Evolutionary conservation across 2,329 filamentous ascomycete species (phyloP).

Genomic region (Sarocladiaceae sp.): DNA sequence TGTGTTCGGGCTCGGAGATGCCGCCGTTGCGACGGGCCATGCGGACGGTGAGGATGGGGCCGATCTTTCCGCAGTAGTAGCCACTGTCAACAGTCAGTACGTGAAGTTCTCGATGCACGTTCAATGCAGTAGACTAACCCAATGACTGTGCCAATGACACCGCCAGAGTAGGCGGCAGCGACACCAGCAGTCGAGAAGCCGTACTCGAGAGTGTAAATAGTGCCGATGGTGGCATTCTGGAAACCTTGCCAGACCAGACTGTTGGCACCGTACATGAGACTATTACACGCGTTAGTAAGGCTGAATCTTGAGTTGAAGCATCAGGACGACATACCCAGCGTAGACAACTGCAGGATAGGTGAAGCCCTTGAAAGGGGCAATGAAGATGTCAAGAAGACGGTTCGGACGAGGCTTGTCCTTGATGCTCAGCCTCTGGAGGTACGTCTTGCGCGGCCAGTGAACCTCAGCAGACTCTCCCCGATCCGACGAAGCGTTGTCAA

Average conservation of each 20-base stretch:
- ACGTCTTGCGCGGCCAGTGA: slow-evolving; percentile 30
- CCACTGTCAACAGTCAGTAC: slow-evolving; percentile 14
- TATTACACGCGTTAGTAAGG: not conserved
- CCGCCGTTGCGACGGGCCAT: slow-evolving; percentile 39
- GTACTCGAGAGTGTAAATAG: slow-evolving; percentile 25
- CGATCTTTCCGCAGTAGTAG: slow-evolving; percentile 25
- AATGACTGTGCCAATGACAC: slow-evolving; percentile 37
- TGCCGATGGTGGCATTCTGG: slow-evolving; percentile 26
- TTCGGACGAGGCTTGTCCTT: slow-evolving; percentile 33
- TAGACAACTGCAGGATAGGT: slow-evolving; percentile 29
- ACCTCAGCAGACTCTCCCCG: slow-evolving; percentile 23
- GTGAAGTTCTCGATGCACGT: not conserved
- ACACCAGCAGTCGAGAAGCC: slow-evolving; percentile 24
- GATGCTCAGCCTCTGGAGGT: slow-evolving; percentile 25
- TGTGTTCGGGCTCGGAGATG: slow-evolving; percentile 45
- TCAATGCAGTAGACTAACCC: slow-evolving; percentile 15
- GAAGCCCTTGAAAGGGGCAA: slow-evolving; percentile 25
- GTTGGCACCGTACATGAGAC: slow-evolving; percentile 27
- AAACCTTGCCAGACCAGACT: slow-evolving; percentile 26
- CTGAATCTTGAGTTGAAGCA: too few relatives aligned
- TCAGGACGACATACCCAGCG: slow-evolving; percentile 24
- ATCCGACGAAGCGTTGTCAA: not conserved
- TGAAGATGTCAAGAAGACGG: slow-evolving; percentile 30
- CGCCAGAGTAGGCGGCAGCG: slow-evolving; percentile 22
- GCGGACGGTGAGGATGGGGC: slow-evolving; percentile 33